phyloP scores from a whole-genome alignment of 306 rosid species.

The Ammopiptanthus mongolicus region DNA sequence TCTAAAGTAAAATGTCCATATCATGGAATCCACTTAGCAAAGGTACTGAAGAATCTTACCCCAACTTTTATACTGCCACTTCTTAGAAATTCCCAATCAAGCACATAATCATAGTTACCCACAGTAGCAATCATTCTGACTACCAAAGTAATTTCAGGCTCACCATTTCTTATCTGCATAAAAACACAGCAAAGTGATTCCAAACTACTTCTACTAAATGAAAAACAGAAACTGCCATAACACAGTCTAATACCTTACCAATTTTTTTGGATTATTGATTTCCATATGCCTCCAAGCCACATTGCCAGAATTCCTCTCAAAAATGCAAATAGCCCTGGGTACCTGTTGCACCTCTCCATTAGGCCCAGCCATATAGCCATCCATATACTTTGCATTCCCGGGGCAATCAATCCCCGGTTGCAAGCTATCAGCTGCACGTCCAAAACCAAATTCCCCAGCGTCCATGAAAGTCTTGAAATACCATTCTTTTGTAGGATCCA shows the following conservation, averaged over 20 bases:
- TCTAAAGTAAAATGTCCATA: not conserved
- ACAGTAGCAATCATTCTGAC: conserved; percentile 86
- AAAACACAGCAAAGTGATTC: not conserved
- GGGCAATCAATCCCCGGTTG: conserved; percentile 76
- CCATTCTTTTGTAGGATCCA: conserved; percentile 83
- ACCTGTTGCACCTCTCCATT: conserved; percentile 62
- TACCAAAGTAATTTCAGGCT: conserved; percentile 57
- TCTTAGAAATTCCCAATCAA: conserved; percentile 80
- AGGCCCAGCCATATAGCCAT: conserved; percentile 69
- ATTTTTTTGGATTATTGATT: conserved; percentile 59
- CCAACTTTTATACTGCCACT: conserved; percentile 83
- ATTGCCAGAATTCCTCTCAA: conserved; percentile 61
- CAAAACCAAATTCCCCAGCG: conserved; percentile 80
- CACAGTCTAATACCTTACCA: conserved; percentile 32
- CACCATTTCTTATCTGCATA: conserved; percentile 74
- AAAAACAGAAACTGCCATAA: not conserved
- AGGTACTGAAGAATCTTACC: conserved; percentile 34
- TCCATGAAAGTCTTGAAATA: conserved; percentile 88
- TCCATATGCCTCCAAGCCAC: conserved; percentile 85
- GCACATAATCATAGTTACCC: conserved; percentile 87
- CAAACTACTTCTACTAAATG: too few species aligned
- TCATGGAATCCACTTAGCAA: not conserved
- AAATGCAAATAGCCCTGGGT: conserved; percentile 66
- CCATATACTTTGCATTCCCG: conserved; percentile 51
- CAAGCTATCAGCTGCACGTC: conserved; percentile 65